Evolutionary conservation across 2,329 filamentous ascomycete genomes (phyloP).

Genomic region (Aspergillus awamori): DNA sequence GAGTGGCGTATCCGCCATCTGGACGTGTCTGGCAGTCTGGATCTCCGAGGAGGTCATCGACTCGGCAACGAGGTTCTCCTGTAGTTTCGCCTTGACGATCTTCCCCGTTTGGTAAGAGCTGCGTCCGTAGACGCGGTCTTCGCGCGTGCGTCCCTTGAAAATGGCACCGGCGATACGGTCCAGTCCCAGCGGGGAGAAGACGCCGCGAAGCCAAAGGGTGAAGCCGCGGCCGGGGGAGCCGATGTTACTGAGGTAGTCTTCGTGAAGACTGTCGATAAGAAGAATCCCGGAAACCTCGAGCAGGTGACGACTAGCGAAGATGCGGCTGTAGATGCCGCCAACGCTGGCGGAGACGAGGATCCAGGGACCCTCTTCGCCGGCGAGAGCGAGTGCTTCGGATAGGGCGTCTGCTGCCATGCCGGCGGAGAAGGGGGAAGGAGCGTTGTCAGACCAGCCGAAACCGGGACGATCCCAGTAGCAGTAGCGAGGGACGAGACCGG

Average conservation of each 20-base stretch:
- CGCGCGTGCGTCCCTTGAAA: constrained; percentile 75
- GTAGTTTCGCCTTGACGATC: constrained; percentile 84
- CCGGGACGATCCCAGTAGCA: constrained; percentile 96
- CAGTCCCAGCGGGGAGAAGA: constrained; percentile 83
- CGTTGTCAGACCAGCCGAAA: constrained; percentile 84
- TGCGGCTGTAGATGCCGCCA: constrained; percentile 84
- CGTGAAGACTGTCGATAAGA: constrained; percentile 85
- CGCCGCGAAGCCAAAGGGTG: constrained; percentile 79
- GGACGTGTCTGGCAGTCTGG: constrained; percentile 74
- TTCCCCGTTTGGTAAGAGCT: constrained; percentile 79
- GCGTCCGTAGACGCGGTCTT: constrained; percentile 82
- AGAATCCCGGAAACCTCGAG: constrained; percentile 75
- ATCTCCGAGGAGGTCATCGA: constrained; percentile 85
- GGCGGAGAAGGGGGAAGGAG: constrained; percentile 88
- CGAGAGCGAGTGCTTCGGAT: constrained; percentile 78
- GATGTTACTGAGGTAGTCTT: constrained; percentile 73
- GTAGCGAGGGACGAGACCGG: constrained; percentile 82
- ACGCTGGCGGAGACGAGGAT: constrained; percentile 83
- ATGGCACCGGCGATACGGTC: constrained; percentile 78
- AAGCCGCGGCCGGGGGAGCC: constrained; percentile 74
- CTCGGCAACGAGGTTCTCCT: constrained; percentile 86
- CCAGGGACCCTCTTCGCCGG: constrained; percentile 86
- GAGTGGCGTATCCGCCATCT: constrained; percentile 73
- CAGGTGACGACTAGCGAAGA: constrained; percentile 84
- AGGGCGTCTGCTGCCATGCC: constrained; percentile 90